Evolutionary conservation across 352 stramenopile genomes (phyloP), one percentile per base, ranked within the genome.

Genomic region (Peronosclerospora sorghi): DNA sequence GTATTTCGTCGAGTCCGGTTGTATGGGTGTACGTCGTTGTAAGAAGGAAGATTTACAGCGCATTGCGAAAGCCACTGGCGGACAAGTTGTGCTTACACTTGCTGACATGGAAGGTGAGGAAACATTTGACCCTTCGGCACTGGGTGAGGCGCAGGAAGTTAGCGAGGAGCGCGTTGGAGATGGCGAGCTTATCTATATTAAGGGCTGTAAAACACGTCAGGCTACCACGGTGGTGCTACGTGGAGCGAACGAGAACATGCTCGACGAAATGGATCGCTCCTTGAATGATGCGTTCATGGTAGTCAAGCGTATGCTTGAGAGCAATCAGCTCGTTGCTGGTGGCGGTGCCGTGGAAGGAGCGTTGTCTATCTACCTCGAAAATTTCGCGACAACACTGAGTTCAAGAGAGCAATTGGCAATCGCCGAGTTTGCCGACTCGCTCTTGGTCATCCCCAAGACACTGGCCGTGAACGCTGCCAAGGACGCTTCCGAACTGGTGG

Each of bases 251-350:
- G 96, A 99, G 57, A 99, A 98, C 77, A 96, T 98, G 83, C 73
- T 98, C 8, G 95, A 99, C 60, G 96, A 99, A 73, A 98, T 99
- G 90, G 95, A 99, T 66, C 84, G 96, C 27, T 97, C 96, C 15
- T 80, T 99, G 46, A 95, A 99, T 62, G 96, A 99, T 72, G 89
- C 92, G 30, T 79, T 99, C 36, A 99, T 97, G 81, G 94, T 98
- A n/a, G 91, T 99, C 14, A 99, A 99, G 81, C 84, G 96, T 34
- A 98, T 99, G 86, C 79, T 99, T n/a, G 96, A 99, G 75, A 97
- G 81, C 54, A 99, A 98, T 66, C 95, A 96, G 35, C 67, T 99
- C 1, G 96, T 99, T 32, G 91, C 94, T 24, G 96, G 96, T 40
- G 96, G 96, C 19, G 96, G 96, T 44, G 94, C 95, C 4, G 96